Evolutionary conservation across 2,329 filamentous ascomycete species (phyloP), one percentile per base, ranked within the genome.

Genomic region (Metarhizium humberi): DNA sequence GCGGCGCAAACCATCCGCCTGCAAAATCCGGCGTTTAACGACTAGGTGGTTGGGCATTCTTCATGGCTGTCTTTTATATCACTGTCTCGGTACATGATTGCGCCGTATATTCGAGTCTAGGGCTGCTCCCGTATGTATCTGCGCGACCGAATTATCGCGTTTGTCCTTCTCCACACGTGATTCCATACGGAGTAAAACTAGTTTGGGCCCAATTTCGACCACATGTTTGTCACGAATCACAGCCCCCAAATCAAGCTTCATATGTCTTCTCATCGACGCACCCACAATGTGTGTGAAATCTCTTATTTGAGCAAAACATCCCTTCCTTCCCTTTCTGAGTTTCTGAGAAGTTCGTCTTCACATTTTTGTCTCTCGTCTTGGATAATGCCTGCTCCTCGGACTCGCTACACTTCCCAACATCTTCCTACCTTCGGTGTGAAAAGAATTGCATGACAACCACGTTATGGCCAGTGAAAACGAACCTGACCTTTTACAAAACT

Each of bases 401-500:
- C 18, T 48, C 18, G 25, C 45, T 48, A 4, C 45, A 16, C 20
- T 29, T 16, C 14, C 18, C 45, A 29, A 48, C 13, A 1, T 25
- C 25, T 48, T 48, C 8, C 45, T 30, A 10, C 3, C 30, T 48
- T 8, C 25, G 32, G 20, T 30, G 13, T n/a, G 45, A 30, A 48
- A 6, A 36, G 25, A 32, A 38, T 18, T 47, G 7, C 3, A 36
- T 20, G 20, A 25, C 49, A 47, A 25, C 57, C 53, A 50, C 52
- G 59, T 54, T 53, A 68, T 68, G 65, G 46, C 64, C 40, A 55
- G 50, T 55, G 57, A 59, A 53, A 56, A 58, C 8, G 56, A 63
- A 40, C 57, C 62, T 51, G 60, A 62, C 25, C 63, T 60, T 53
- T 40, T 65, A 50, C 64, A 65, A 52, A 59, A 61, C 54, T 55